Evolutionary conservation across 2,329 filamentous ascomycete genomes (phyloP).

Genomic region (Metarhizium brunneum): DNA sequence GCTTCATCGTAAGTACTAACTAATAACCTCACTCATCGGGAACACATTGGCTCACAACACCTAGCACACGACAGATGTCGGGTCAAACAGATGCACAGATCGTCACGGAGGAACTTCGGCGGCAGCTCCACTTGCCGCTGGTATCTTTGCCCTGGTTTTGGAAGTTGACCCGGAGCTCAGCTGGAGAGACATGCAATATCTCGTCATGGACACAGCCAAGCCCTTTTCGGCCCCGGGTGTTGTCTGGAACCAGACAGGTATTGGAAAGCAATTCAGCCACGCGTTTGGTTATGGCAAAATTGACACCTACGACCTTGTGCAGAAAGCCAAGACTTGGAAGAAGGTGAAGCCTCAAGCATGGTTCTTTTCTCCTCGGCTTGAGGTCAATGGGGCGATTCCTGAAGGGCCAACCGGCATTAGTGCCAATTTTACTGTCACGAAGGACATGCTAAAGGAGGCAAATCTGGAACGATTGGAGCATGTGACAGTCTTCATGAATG

Average conservation of each 20-base stretch:
- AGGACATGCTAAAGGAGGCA: conserved; percentile 68
- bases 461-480: conserved; percentile 87
- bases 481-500: conserved; percentile 95
- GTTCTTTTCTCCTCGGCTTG: conserved; percentile 89
- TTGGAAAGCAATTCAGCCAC: conserved; percentile 85
- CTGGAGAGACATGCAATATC: conserved; percentile 92
- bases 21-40: not conserved
- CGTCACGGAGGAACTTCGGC: conserved; percentile 93
- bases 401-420: conserved; percentile 74
- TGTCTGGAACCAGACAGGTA: conserved; percentile 73
- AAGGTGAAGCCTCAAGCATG: conserved; percentile 92
- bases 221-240: conserved; percentile 60
- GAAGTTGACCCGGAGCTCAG: conserved; percentile 76
- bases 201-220: conserved; percentile 75
- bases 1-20: conserved; percentile 58
- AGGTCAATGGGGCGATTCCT: conserved; percentile 77
- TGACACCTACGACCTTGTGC: conserved; percentile 76
- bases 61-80: conserved; percentile 88
- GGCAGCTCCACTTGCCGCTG: conserved; percentile 84
- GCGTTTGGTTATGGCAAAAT: conserved; percentile 94
- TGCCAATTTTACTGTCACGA: conserved; percentile 72
- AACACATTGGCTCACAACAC: not conserved
- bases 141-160: conserved; percentile 82
- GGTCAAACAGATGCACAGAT: conserved; percentile 66
- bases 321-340: conserved; percentile 76